Evolutionary conservation across 306 rosid species (phyloP).

Genomic region (Corylus avellana): DNA sequence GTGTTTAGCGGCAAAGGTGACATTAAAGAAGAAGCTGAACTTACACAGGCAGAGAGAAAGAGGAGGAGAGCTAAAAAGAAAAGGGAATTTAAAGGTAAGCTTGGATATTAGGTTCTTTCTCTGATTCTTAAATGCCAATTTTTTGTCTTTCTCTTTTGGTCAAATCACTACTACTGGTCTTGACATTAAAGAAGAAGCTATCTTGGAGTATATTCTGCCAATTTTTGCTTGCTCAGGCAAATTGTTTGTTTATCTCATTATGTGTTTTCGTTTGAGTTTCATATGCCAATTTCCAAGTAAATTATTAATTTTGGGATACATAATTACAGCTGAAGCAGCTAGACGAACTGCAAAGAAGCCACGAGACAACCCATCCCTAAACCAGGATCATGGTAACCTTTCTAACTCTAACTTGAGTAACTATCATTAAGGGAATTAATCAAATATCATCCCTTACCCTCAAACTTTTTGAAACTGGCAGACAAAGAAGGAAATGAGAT

Average conservation of each 20-base stretch:
- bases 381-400: constrained; percentile 44
- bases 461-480: constrained; percentile 36
- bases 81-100: constrained; percentile 78
- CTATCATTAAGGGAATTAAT: background rate
- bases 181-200: no score
- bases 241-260: background rate
- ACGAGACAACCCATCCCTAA: constrained; percentile 20
- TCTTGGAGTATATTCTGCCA: background rate
- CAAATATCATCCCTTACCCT: constrained; percentile 14
- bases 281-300: background rate
- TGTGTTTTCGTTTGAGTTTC: constrained; percentile 1
- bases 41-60: constrained; percentile 85
- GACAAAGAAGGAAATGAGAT: constrained; percentile 38
- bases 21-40: constrained; percentile 84
- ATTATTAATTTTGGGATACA: constrained; percentile 20
- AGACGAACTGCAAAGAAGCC: constrained; percentile 51
- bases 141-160: constrained; percentile 14
- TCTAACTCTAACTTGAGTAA: background rate
- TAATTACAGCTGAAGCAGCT: constrained; percentile 58
- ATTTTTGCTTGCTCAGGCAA: background rate
- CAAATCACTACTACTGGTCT: constrained; percentile 7
- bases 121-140: background rate
- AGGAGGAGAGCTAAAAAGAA: constrained; percentile 90
- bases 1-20: constrained; percentile 91
- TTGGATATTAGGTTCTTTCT: background rate